A percentile compares a stretch with the other conserved stretches of the same genome.
These are phyloP conservation scores for Fusarium coicis DNA, from an alignment of 2,329 filamentous ascomycete species.

Conservation along the genomic window DNA sequence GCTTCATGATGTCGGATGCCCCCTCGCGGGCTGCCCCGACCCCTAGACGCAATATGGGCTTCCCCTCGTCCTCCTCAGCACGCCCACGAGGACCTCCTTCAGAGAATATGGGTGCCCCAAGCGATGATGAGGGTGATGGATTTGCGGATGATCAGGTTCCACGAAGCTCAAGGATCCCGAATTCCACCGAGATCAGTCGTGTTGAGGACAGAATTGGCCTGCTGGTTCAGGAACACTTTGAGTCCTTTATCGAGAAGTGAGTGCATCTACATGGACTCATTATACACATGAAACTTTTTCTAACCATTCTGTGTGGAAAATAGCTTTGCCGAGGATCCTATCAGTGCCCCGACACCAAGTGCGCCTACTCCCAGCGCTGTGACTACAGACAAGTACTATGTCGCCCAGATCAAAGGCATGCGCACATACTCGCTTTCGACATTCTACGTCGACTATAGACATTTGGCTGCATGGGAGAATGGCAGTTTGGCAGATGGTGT, in stretches of 20 bases:
- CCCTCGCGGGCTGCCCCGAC: constrained; percentile 56
- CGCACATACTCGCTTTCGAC: constrained; percentile 80
- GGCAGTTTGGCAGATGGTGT: constrained; percentile 87
- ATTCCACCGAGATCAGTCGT: constrained; percentile 68
- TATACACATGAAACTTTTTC: neutral
- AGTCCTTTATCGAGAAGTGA: constrained; percentile 82
- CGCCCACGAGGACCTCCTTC: constrained; percentile 70
- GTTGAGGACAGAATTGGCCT: constrained; percentile 82
- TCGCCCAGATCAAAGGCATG: constrained; percentile 85
- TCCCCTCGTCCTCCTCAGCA: constrained; percentile 63
- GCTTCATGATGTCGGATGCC: constrained; percentile 68
- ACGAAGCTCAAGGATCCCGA: constrained; percentile 58
- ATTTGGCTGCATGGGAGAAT: constrained; percentile 80
- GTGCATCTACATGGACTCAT: constrained; percentile 33
- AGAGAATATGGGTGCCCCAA: constrained; percentile 68
- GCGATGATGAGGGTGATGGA: constrained; percentile 70
- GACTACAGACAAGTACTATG: constrained; percentile 84
- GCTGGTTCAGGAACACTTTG: constrained; percentile 79
- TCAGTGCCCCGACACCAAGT: constrained; percentile 60
- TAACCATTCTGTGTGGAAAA: neutral
- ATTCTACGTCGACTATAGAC: constrained; percentile 87
- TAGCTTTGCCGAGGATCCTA: constrained; percentile 76
- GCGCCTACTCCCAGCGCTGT: constrained; percentile 75
- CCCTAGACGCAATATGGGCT: constrained; percentile 55
- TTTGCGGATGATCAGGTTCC: constrained; percentile 74